Conservation (phyloP, 257 asterid species). For the Primulina tabacum region DNA sequence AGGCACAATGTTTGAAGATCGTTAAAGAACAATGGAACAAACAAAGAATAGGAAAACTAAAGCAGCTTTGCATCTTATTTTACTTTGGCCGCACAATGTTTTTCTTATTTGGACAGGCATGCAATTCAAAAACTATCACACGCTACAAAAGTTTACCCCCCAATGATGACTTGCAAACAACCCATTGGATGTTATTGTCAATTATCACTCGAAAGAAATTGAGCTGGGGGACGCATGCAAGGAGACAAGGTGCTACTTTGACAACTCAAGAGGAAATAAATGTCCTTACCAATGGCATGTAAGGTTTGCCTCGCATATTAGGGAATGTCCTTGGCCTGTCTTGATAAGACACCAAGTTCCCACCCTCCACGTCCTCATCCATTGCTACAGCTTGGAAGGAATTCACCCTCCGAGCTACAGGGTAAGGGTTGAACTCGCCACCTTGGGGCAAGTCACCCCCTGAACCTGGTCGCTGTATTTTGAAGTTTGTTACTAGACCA, state of each 20-base stretch:
- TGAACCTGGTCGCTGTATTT: conserved; percentile 72
- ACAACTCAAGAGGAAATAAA: conserved; percentile 13
- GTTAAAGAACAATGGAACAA: neutral
- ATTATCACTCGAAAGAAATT: neutral
- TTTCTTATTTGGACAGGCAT: neutral
- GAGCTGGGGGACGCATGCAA: neutral
- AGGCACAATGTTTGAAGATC: conserved; percentile 2
- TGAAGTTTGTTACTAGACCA: conserved; percentile 28
- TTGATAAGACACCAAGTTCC: conserved; percentile 70
- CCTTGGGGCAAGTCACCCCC: conserved; percentile 91
- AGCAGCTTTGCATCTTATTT: neutral
- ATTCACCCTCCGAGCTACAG: conserved; percentile 71
- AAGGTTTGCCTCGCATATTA: conserved; percentile 79
- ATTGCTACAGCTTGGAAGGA: conserved; percentile 75
- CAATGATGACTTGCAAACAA: neutral
- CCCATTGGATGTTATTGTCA: neutral
- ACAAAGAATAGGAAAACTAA: neutral
- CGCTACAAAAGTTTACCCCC: neutral
- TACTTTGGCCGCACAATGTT: neutral
- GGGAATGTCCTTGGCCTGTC: conserved; percentile 81
- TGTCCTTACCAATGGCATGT: conserved; percentile 74
- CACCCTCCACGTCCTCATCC: conserved; percentile 91
- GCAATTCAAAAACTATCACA: no score
- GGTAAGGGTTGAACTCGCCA: conserved; percentile 59
- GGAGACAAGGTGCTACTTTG: neutral